phyloP scores from a whole-genome alignment of 2,329 filamentous ascomycete genomes.

The Fusarium buxicola region DNA sequence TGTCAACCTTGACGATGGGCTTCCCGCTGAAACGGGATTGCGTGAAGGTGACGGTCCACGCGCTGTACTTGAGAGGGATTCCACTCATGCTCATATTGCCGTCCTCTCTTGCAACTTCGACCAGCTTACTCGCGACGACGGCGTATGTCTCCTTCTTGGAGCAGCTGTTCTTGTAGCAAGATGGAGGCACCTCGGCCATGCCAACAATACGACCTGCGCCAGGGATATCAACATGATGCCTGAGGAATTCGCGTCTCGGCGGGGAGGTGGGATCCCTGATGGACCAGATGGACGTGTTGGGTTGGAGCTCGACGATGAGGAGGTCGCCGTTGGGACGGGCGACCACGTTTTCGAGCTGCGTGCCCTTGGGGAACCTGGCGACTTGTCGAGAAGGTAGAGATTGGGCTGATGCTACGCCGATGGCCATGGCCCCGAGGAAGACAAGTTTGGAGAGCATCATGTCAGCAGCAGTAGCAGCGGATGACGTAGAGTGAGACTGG shows the following conservation, averaged over 20 bases:
- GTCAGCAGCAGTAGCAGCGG: too few species aligned
- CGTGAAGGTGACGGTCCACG: slow-evolving; percentile 15
- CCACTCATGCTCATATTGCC: slow-evolving; percentile 11
- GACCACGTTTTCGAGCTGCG: slow-evolving; percentile 14
- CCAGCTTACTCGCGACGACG: slow-evolving; percentile 5
- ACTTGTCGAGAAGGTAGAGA: not conserved
- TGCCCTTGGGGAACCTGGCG: not conserved
- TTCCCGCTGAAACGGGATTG: not conserved
- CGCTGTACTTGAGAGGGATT: slow-evolving; percentile 14
- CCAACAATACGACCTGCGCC: not conserved
- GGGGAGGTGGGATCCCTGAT: slow-evolving; percentile 8
- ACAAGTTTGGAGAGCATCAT: slow-evolving; percentile 1
- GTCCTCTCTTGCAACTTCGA: not conserved
- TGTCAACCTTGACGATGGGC: slow-evolving; percentile 3
- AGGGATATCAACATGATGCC: slow-evolving; percentile 9
- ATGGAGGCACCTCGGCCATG: slow-evolving; percentile 3
- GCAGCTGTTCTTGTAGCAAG: not conserved
- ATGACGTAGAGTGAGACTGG: too few species aligned
- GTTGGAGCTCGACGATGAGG: slow-evolving; percentile 2
- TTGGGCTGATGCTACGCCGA: not conserved
- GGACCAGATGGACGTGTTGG: slow-evolving; percentile 1
- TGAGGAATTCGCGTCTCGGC: not conserved
- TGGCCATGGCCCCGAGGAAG: not conserved
- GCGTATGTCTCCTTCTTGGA: slow-evolving; percentile 25
- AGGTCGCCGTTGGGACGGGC: slow-evolving; percentile 15